Percentiles rank a stretch among this genome's conserved stretches.
These are phyloP conservation scores for Pseudotulostoma volvatum DNA, from an alignment of 495 filamentous ascomycete genomes.

Conservation along the genomic window DNA sequence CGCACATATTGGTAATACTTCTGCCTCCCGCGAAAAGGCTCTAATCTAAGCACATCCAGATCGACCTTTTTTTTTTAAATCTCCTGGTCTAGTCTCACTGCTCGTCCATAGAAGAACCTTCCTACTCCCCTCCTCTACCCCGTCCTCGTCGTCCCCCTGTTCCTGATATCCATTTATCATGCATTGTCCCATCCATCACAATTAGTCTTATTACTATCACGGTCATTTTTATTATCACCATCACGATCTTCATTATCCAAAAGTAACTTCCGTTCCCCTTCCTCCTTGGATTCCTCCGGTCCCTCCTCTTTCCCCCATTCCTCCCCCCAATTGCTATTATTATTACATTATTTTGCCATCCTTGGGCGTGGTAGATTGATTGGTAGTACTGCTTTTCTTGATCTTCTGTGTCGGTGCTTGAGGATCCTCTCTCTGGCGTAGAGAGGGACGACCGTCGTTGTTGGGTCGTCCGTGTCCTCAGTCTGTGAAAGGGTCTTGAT, in stretches of 20 bases:
- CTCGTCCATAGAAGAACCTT: too few species aligned
- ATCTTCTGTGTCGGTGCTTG: conserved; percentile 1
- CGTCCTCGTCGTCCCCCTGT: not conserved
- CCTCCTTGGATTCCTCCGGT: too few species aligned
- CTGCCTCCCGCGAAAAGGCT: conserved; percentile 4
- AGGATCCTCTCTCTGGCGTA: too few species aligned
- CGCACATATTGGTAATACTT: conserved; percentile 1
- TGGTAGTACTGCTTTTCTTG: conserved; percentile 5
- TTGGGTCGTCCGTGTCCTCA: too few species aligned
- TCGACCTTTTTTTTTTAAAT: not conserved
- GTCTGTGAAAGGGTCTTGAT: too few species aligned
- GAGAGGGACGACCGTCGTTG: too few species aligned
- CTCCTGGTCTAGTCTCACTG: not conserved
- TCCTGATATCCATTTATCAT: not conserved
- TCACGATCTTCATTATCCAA: too few species aligned
- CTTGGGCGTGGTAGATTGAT: too few species aligned
- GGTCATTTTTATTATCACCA: not conserved
- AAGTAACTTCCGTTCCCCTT: too few species aligned
- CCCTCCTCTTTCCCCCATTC: too few species aligned
- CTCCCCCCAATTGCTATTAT: too few species aligned
- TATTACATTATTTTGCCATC: too few species aligned
- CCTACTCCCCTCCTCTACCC: not conserved
- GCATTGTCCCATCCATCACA: not conserved
- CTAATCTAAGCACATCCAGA: conserved; percentile 2
- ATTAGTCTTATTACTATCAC: not conserved